Base-by-base conservation (phyloP, 2,329 filamentous ascomycete genomes). In the Stachybotrys chartarum region DNA sequence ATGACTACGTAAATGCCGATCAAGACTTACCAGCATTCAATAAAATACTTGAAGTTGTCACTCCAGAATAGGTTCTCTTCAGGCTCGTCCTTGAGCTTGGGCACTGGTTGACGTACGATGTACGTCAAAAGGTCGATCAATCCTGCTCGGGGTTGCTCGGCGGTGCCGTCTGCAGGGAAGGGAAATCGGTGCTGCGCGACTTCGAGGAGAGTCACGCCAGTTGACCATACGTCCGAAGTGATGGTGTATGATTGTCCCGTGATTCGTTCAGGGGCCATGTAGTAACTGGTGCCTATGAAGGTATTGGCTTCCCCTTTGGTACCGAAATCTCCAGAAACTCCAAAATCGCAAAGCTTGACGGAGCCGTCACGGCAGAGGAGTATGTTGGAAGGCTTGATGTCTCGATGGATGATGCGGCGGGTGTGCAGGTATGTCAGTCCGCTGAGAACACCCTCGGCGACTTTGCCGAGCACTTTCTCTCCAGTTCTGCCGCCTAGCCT, bases 111-210 rank as follows among this genome's bases (percentile, higher is more conserved):
- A 62, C 91, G 86, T 49, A 99, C 94, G 68, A 99, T 99, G 70
- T 97, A 99, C 12, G 94, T 99, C 58, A 99, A 78, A 11, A 99
- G 80, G 70, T 99, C 94, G 63, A 99, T 97, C 59, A 97, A 77
- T 10, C 92, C 92, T 45, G 94, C 93, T 58, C 88, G 85, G 16
- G 93, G 93, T 69, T 96, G 91, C 86, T 94, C 92, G 72, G 96
- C 92, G 6, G 91, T 95, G 54, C 93, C 93, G 67, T 97, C 94
- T 7, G 93, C 93, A 3, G 93, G 93, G 82, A 99, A 99, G 2
- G 94, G 94, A 78, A 99, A 99, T 54, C 94, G 87, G 72, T 99
- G 92, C 70, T 99, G 94, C 45, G 94, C 94, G n/a, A 99, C 94
- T 76, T 99, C 94, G n/a, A 99, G 85, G 52, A 99, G 75, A 1